These are phyloP conservation scores for Paecilomyces formosus DNA, from an alignment of 2,329 filamentous ascomycete species.

Conservation along the genomic window DNA sequence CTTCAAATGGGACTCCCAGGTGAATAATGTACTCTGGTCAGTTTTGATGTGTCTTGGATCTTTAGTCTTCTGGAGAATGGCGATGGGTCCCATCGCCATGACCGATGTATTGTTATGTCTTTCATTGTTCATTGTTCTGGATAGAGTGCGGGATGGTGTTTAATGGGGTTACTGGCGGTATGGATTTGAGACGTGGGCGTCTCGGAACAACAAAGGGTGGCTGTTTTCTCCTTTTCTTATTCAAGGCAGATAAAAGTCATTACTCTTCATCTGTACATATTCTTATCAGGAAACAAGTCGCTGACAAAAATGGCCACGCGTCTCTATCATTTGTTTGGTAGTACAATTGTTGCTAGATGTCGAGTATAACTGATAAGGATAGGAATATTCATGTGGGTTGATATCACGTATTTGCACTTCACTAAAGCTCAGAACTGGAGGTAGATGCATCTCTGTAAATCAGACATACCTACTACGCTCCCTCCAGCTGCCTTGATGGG, in stretches of 20 bases:
- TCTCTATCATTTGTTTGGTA: background rate
- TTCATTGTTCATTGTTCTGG: conserved; percentile 15
- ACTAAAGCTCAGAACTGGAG: no score
- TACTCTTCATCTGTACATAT: conserved; percentile 8
- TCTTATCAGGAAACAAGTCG: conserved; percentile 11
- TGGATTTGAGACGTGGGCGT: conserved; percentile 15
- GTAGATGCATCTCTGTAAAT: no score
- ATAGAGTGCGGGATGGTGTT: conserved; percentile 23
- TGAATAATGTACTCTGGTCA: conserved; percentile 11
- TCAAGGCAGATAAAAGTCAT: conserved; percentile 17
- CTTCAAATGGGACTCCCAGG: conserved; percentile 24
- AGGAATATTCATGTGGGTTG: background rate
- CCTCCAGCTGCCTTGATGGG: background rate
- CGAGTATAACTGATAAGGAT: background rate
- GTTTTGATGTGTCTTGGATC: conserved; percentile 7
- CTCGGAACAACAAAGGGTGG: conserved; percentile 17
- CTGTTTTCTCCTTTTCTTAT: conserved; percentile 16
- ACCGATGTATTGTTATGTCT: conserved; percentile 9
- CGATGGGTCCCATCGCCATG: conserved; percentile 2
- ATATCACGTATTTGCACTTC: no score
- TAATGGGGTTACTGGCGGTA: conserved; percentile 8
- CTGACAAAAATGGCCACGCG: background rate
- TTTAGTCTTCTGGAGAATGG: conserved; percentile 9
- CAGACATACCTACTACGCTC: background rate
- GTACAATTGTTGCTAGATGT: background rate